phyloP scores from a whole-genome alignment of 2,329 filamentous ascomycete species.

The Fusarium acutatum region DNA sequence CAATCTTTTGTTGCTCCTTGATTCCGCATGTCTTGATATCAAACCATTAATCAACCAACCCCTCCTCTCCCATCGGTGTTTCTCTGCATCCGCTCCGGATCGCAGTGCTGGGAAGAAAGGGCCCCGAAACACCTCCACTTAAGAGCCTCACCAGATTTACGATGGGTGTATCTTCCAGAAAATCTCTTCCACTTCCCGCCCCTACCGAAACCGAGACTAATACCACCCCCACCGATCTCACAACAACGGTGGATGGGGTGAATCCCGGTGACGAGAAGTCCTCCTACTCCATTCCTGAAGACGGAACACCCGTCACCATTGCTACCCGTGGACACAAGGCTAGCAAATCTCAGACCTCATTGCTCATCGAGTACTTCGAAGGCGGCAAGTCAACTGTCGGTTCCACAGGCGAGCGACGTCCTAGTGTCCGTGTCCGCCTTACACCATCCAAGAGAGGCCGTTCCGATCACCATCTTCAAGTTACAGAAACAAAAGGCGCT shows the following conservation, averaged over 20 bases:
- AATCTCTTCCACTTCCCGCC: constrained; percentile 74
- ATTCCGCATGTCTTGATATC: constrained; percentile 44
- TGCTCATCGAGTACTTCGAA: constrained; percentile 96
- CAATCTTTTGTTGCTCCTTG: constrained; percentile 32
- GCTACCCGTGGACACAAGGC: constrained; percentile 72
- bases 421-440: constrained; percentile 81
- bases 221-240: constrained; percentile 68
- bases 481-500: constrained; percentile 80
- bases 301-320: constrained; percentile 92
- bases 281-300: constrained; percentile 82
- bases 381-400: constrained; percentile 69
- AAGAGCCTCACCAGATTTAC: constrained; percentile 46
- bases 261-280: constrained; percentile 74
- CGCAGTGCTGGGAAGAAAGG: constrained; percentile 36
- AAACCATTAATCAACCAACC: constrained; percentile 31
- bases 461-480: constrained; percentile 81
- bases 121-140: constrained; percentile 25
- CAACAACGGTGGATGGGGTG: constrained; percentile 66
- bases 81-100: constrained; percentile 29
- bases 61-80: constrained; percentile 30
- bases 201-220: constrained; percentile 78
- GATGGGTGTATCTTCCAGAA: constrained; percentile 66
- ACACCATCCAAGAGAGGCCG: constrained; percentile 76
- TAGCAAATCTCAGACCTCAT: constrained; percentile 81
- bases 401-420: constrained; percentile 71